Conservation (phyloP, 192 early-diverging fungal genomes). For the Coemansia sp. region DNA sequence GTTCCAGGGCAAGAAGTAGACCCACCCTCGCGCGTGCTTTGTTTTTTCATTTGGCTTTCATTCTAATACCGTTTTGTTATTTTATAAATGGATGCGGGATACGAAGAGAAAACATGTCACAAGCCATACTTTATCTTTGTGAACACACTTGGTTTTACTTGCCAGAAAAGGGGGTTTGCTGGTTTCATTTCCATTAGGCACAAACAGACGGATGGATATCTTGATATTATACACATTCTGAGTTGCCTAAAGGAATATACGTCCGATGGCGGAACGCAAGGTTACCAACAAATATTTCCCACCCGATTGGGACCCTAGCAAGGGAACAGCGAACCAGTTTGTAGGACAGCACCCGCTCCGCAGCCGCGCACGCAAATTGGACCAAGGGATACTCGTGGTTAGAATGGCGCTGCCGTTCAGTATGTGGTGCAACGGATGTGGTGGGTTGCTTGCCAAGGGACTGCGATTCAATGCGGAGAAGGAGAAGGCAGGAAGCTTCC, state of each 20-base stretch:
- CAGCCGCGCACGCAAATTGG: slow-evolving; percentile 82
- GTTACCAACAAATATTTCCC: slow-evolving; percentile 77
- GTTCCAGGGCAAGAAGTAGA: slow-evolving; percentile 26
- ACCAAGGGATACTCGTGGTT: slow-evolving; percentile 85
- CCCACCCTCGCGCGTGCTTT: background rate
- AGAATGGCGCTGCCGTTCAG: slow-evolving; percentile 88
- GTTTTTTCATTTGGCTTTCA: background rate
- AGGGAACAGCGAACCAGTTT: slow-evolving; percentile 84
- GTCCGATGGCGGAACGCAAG: slow-evolving; percentile 32
- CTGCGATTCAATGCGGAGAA: slow-evolving; percentile 95
- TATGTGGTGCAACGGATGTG: slow-evolving; percentile 88
- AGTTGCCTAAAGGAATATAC: too few relatives aligned
- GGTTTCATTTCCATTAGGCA: too few relatives aligned
- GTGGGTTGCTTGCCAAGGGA: slow-evolving; percentile 83
- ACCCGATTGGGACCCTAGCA: slow-evolving; percentile 81
- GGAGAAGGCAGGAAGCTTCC: slow-evolving; percentile 87
- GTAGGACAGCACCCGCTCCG: slow-evolving; percentile 88
- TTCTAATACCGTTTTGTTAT: background rate
- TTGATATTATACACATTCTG: background rate
- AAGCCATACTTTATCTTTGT: slow-evolving; percentile 2
- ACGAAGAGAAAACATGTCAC: background rate
- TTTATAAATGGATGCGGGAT: too few relatives aligned
- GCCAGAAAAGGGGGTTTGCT: too few relatives aligned
- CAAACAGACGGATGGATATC: too few relatives aligned
- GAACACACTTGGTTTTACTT: too few relatives aligned